Evolutionary conservation across 805 yeast genomes (phyloP).

Genomic region (Wickerhamomyces ciferrii): DNA sequence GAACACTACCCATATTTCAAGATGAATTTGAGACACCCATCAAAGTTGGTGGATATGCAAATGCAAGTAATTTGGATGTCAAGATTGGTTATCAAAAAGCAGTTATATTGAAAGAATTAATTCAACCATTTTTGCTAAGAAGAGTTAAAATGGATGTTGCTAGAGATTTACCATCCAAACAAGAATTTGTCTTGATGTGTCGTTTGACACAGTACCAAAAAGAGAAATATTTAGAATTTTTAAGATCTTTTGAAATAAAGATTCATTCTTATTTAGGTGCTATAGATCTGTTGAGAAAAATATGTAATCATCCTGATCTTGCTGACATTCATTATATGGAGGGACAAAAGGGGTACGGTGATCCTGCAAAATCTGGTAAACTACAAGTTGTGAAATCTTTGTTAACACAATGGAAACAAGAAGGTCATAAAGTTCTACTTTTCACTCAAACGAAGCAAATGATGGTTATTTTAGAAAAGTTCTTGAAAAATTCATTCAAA

Average conservation of each 20-base stretch:
- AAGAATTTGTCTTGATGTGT: conserved; percentile 92
- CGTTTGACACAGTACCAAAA: conserved; percentile 75
- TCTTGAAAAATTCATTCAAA: conserved; percentile 36
- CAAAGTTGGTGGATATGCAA: conserved; percentile 96
- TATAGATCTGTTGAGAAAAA: conserved; percentile 83
- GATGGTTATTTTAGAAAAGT: conserved; percentile 79
- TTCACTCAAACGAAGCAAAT: conserved; percentile 93
- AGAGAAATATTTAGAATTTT: conserved; percentile 65
- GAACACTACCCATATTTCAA: conserved; percentile 92
- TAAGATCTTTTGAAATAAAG: conserved; percentile 74
- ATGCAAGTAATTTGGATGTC: conserved; percentile 92
- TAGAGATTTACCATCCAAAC: conserved; percentile 85
- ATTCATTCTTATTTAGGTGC: conserved; percentile 80
- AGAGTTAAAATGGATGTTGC: conserved; percentile 94
- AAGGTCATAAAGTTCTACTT: conserved; percentile 75
- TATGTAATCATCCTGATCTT: conserved; percentile 95
- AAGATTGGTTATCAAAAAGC: conserved; percentile 97
- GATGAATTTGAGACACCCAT: conserved; percentile 90
- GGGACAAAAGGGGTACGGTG: conserved; percentile 39
- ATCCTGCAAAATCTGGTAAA: conserved; percentile 71
- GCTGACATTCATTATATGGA: conserved; percentile 38
- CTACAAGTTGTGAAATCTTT: conserved; percentile 82
- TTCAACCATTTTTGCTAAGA: conserved; percentile 83
- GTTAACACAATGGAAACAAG: conserved; percentile 67
- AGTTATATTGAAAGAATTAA: conserved; percentile 77